These are phyloP conservation scores for Adansonia digitata DNA, from an alignment of 345 rosid species.

Conservation along the genomic window DNA sequence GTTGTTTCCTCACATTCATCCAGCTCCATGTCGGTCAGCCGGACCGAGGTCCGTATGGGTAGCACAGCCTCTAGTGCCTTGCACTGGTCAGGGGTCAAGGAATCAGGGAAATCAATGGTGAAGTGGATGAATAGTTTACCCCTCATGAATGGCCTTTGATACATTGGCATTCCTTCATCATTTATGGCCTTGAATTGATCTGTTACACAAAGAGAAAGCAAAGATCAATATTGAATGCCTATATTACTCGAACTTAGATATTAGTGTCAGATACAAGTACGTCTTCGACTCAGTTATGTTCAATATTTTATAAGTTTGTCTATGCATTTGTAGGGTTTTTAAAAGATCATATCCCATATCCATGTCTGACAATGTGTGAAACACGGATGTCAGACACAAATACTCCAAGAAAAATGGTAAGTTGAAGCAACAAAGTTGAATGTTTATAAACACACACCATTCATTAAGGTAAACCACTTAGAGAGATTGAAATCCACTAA, in stretches of 20 bases:
- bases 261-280: no score
- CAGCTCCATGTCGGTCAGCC: conserved; percentile 57
- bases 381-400: no score
- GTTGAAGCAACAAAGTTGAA: no score
- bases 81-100: not conserved
- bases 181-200: conserved; percentile 64
- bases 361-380: no score
- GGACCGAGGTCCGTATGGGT: conserved; percentile 36
- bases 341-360: no score
- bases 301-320: no score
- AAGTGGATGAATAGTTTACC: not conserved
- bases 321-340: no score
- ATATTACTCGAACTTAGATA: no score
- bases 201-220: not conserved
- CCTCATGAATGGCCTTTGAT: not conserved
- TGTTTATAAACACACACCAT: no score
- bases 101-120: not conserved
- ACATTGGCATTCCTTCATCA: conserved; percentile 74
- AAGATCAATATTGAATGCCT: not conserved
- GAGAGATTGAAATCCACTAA: not conserved
- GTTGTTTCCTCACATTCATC: conserved; percentile 26
- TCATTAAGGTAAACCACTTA: not conserved
- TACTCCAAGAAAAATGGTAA: no score
- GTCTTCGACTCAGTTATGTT: no score
- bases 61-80: conserved; percentile 18